A percentile compares a stretch with the other conserved stretches of the same genome.
Evolutionary conservation across 352 stramenopile genomes (phyloP).

Genomic region (Globisporangium radiosum): DNA sequence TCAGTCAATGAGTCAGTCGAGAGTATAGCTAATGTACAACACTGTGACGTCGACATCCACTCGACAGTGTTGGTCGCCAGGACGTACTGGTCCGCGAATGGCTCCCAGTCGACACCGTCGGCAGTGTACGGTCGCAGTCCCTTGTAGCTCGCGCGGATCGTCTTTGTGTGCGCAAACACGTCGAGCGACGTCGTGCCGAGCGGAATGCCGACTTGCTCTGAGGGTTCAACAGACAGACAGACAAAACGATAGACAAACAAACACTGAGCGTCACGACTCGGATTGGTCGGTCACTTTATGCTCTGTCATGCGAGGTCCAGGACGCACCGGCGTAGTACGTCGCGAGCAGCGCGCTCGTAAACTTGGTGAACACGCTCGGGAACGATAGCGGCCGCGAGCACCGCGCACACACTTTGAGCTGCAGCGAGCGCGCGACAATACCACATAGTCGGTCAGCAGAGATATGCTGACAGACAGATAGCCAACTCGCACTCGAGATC

Average conservation of each 20-base stretch:
- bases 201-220: constrained; percentile 67
- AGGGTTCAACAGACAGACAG: neutral
- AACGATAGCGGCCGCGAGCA: constrained; percentile 65
- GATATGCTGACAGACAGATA: neutral
- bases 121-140: constrained; percentile 56
- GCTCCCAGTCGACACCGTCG: constrained; percentile 54
- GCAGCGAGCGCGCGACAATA: neutral
- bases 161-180: constrained; percentile 68
- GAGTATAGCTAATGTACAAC: too few species aligned
- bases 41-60: neutral
- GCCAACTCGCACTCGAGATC: too few species aligned
- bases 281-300: too few species aligned
- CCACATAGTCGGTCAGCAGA: neutral
- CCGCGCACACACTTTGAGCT: constrained; percentile 27
- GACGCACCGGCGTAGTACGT: constrained; percentile 65
- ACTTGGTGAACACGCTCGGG: constrained; percentile 73
- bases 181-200: constrained; percentile 65
- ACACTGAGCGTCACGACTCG: too few species aligned
- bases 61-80: neutral
- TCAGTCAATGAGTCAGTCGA: neutral
- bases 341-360: constrained; percentile 59
- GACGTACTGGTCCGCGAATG: constrained; percentile 63
- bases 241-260: neutral
- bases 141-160: constrained; percentile 61
- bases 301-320: neutral